Conservation (phyloP, 768 basidiomycete genomes). For the Mrakia frigida region DNA sequence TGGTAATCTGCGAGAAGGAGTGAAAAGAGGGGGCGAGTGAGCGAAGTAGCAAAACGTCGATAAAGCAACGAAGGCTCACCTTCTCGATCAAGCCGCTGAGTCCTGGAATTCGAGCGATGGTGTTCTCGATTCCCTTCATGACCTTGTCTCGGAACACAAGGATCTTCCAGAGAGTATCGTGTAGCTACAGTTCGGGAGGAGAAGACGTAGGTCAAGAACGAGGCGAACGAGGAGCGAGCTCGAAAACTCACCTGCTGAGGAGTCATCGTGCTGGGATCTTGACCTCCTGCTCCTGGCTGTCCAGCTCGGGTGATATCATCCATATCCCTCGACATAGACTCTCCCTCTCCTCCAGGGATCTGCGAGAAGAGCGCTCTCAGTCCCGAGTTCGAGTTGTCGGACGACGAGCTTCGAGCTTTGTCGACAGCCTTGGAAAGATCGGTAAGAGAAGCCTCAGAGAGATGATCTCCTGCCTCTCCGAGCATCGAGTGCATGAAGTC, state of each 20-base stretch:
- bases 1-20: constrained; percentile 3
- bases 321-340: constrained; percentile 64
- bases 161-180: constrained; percentile 76
- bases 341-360: constrained; percentile 59
- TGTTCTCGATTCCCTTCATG: constrained; percentile 30
- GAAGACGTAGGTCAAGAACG: neutral
- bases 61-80: neutral
- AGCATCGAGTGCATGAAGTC: constrained; percentile 67
- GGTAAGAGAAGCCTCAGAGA: constrained; percentile 68
- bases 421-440: constrained; percentile 76
- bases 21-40: neutral
- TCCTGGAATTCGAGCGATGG: constrained; percentile 29
- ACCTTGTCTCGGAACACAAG: constrained; percentile 66
- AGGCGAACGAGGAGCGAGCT: neutral
- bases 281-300: constrained; percentile 56
- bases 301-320: constrained; percentile 55
- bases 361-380: constrained; percentile 60
- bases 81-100: constrained; percentile 26
- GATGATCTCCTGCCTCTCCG: constrained; percentile 54
- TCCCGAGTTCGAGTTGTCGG: constrained; percentile 45
- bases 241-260: constrained; percentile 53
- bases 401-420: constrained; percentile 59
- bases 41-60: neutral
- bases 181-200: constrained; percentile 51
- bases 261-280: constrained; percentile 71